Conservation (phyloP, 2,329 filamentous ascomycete genomes). For the Fusarium sp. region DNA sequence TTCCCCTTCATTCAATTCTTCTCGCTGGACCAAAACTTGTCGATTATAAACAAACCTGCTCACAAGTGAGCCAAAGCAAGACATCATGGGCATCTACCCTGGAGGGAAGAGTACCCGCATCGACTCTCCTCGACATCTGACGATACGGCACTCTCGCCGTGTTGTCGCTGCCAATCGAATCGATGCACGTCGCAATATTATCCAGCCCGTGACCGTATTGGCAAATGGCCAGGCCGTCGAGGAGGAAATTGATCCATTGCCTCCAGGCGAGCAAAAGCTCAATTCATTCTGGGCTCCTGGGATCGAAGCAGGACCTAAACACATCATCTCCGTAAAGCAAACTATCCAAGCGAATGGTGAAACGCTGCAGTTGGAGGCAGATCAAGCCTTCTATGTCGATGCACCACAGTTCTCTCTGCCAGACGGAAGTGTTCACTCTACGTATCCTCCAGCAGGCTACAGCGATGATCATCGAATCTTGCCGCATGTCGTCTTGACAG, state of each 20-base stretch:
- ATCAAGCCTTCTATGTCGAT: constrained; percentile 50
- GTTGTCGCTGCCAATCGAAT: not conserved
- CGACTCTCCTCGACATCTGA: constrained; percentile 24
- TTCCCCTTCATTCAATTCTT: accelerated
- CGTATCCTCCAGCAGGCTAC: constrained; percentile 55
- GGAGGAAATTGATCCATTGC: not conserved
- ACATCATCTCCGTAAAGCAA: constrained; percentile 13
- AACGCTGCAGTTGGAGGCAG: not conserved
- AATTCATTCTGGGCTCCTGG: constrained; percentile 36
- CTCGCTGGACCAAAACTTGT: accelerated
- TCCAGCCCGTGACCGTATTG: not conserved
- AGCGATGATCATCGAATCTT: constrained; percentile 48
- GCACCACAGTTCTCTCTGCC: constrained; percentile 52
- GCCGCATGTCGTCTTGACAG: constrained; percentile 58
- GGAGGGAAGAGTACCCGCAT: constrained; percentile 23
- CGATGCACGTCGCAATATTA: not conserved
- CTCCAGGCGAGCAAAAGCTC: constrained; percentile 29
- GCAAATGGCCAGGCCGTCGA: not conserved
- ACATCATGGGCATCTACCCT: constrained; percentile 27
- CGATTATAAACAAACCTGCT: accelerated
- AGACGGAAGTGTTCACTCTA: constrained; percentile 48
- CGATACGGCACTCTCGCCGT: constrained; percentile 2
- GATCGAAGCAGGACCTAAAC: constrained; percentile 19
- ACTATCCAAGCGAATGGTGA: not conserved
- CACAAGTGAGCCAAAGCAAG: not conserved